These are phyloP conservation scores for Leucocoprinus sp. DNA, from an alignment of 768 basidiomycete genomes.

Conservation along the genomic window DNA sequence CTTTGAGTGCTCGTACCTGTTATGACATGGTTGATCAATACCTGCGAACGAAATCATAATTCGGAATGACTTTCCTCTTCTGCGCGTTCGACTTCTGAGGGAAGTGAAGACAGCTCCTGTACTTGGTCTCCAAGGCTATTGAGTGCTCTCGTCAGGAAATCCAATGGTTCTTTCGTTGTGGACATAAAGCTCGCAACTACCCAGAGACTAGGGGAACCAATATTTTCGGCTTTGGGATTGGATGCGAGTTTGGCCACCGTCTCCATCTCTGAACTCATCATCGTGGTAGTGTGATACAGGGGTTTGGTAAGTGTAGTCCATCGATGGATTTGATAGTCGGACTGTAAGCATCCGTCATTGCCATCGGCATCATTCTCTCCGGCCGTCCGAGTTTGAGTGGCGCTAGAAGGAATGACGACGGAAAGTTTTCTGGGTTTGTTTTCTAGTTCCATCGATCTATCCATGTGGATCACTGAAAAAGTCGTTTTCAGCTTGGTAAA, in stretches of 20 bases:
- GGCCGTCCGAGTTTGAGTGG: conserved; percentile 9
- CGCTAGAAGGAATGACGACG: conserved; percentile 20
- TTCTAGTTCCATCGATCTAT: neutral
- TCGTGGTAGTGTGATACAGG: no score
- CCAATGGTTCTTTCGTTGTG: conserved; percentile 37
- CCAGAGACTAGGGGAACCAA: conserved; percentile 29
- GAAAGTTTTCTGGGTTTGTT: conserved; percentile 17
- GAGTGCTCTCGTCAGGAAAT: conserved; percentile 32
- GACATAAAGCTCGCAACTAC: conserved; percentile 37
- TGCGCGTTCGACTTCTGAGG: conserved; percentile 34
- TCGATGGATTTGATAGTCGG: conserved; percentile 6
- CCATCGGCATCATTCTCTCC: conserved; percentile 5
- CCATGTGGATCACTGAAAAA: no score
- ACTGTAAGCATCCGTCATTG: conserved; percentile 3
- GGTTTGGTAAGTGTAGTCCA: no score
- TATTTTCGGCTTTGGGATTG: conserved; percentile 14
- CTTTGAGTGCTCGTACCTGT: conserved; percentile 33
- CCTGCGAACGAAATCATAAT: no score
- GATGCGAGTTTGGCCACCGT: neutral
- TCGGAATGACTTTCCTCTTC: conserved; percentile 34
- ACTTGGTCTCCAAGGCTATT: conserved; percentile 39
- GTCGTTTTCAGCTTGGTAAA: no score
- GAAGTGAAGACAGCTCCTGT: conserved; percentile 32
- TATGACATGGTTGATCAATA: neutral
- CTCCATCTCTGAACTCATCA: no score